phyloP scores from a whole-genome alignment of 1,284 basidiomycete species.

The Anthracocystis walkeri region DNA sequence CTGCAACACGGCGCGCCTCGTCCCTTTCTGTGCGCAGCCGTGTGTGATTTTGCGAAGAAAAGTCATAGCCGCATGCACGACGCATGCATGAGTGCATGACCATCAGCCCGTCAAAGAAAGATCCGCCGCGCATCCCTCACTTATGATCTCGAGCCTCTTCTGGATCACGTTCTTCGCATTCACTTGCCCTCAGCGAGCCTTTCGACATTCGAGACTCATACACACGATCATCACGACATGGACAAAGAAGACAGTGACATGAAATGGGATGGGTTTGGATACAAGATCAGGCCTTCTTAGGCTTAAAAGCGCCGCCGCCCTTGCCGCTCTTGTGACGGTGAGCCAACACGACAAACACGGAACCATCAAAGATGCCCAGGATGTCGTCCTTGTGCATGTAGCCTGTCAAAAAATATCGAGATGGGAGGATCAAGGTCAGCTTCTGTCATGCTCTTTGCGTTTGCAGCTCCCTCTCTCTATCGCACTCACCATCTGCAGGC shows the following conservation, averaged over 20 bases:
- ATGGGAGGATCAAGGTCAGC: background rate
- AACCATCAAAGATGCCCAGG: slow-evolving; percentile 55
- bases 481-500: slow-evolving; percentile 51
- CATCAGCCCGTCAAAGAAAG: no score
- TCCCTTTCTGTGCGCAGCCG: no score
- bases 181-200: no score
- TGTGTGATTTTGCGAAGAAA: no score
- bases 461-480: background rate
- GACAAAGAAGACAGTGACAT: no score
- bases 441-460: background rate
- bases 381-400: slow-evolving; percentile 61
- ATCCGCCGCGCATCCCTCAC: no score
- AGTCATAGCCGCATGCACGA: no score
- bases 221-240: no score
- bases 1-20: no score
- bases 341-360: slow-evolving; percentile 53
- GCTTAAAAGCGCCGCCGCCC: slow-evolving; percentile 36
- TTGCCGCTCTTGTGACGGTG: slow-evolving; percentile 41
- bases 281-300: slow-evolving; percentile 28
- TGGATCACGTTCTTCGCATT: no score
- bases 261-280: background rate
- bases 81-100: no score
- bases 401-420: slow-evolving; percentile 16
- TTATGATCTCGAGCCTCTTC: no score
- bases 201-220: background rate